Evolutionary conservation across 305 asterid species (phyloP), one percentile per base, ranked within the genome.

Genomic region (Fraxinus platypoda): DNA sequence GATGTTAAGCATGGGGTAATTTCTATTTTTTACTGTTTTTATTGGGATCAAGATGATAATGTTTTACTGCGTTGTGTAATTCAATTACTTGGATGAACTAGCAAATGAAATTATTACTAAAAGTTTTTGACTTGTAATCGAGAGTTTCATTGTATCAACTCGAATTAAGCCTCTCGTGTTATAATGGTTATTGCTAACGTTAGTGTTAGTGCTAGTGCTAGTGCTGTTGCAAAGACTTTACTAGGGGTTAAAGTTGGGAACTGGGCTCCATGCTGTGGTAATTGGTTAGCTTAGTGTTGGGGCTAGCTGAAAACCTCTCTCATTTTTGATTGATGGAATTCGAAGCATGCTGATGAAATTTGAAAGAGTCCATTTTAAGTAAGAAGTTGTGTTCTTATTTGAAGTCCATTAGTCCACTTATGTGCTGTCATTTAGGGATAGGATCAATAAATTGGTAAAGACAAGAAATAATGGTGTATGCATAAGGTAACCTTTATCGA

Each of bases 1-100:
- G 98, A 93, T 88, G 95, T 89, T 75, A 93, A 88, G 84, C 90
- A 94, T 19, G 92, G 92, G 94, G 98, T 95, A 90, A 86, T 80
- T 8, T 26, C 62, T 64, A 35, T 23, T 9, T 37, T 49, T 43
- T 62, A 1, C 59, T 57, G 34, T 25, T 71, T 28, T 38, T 0
- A 34, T 74, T 73, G 26, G 0, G 64, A 23, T 76, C 25, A 6
- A 75, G 76, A 34, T 26, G 74, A 26, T 26, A 33, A 31, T 21
- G 28, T 64, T 64, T 78, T 46, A 71, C 52, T 15, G 33, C 15
- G 62, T 25, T 21, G 68, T 25, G 35, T 25, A 26, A 26, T 31
- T 66, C 8, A 26, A 25, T 66, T 26, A 66, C 15, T 62, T 62
- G 35, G 74, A 66, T 1, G 35, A 25, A 26, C 19, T 66, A 66